Evolutionary conservation across 306 rosid species (phyloP).

Genomic region (Citrullus amarus): DNA sequence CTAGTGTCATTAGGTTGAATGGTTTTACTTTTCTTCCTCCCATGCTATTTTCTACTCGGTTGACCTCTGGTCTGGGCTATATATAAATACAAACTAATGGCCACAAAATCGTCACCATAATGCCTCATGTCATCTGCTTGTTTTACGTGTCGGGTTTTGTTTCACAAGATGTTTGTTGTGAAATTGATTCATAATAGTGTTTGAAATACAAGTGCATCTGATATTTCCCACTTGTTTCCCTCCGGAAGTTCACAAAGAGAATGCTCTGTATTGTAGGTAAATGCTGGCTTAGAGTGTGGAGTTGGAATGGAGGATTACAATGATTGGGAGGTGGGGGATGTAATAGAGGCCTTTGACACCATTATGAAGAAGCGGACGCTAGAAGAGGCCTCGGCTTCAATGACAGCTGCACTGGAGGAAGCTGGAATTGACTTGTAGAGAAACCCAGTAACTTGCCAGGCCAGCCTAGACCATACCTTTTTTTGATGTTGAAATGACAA

Average conservation of each 20-base stretch:
- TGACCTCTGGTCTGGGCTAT: neutral
- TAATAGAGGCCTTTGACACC: constrained; percentile 52
- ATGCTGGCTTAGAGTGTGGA: constrained; percentile 92
- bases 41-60: neutral
- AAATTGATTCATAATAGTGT: neutral
- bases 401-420: constrained; percentile 79
- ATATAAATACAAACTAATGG: neutral
- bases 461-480: neutral
- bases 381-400: constrained; percentile 90
- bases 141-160: neutral
- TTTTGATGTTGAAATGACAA: neutral
- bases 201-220: neutral
- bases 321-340: constrained; percentile 84
- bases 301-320: constrained; percentile 64
- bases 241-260: neutral
- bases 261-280: constrained; percentile 43
- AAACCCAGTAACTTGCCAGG: constrained; percentile 4
- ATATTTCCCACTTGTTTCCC: neutral
- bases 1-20: neutral
- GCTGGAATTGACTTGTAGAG: constrained; percentile 34
- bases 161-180: neutral
- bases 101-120: neutral
- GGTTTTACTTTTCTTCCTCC: neutral
- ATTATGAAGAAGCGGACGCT: constrained; percentile 80
- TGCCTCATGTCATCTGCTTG: neutral